Conservation (phyloP, 495 filamentous ascomycete species). For the Parathielavia appendiculata region DNA sequence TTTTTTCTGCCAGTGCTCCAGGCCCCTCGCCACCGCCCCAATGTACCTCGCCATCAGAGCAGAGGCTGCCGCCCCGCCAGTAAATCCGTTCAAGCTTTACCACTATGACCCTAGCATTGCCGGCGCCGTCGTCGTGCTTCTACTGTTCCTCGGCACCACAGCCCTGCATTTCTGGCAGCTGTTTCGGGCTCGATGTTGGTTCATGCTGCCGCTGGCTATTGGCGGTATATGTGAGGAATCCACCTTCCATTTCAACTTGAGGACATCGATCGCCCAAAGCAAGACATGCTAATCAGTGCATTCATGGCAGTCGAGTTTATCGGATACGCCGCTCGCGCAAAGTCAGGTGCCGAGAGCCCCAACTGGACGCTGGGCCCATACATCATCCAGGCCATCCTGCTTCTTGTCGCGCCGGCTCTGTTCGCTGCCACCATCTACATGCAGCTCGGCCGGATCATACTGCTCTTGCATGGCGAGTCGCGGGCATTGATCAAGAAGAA, state of each 20-base stretch:
- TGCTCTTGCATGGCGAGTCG: background rate
- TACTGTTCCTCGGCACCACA: too few species aligned
- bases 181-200: too few species aligned
- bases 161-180: too few species aligned
- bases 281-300: background rate
- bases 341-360: background rate
- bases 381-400: background rate
- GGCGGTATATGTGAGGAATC: too few species aligned
- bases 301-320: background rate
- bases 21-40: too few species aligned
- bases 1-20: too few species aligned
- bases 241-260: background rate
- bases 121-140: too few species aligned
- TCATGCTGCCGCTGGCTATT: too few species aligned
- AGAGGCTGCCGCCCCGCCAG: too few species aligned
- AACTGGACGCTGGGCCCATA: background rate
- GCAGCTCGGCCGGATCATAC: background rate
- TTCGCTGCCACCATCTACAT: slow-evolving; percentile 1
- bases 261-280: background rate
- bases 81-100: too few species aligned
- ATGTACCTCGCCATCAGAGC: too few species aligned
- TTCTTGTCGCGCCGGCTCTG: background rate
- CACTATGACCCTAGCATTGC: too few species aligned
- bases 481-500: background rate
- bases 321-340: background rate